Conservation (phyloP, 805 yeast species). For the Ogataea paradorogensis region DNA sequence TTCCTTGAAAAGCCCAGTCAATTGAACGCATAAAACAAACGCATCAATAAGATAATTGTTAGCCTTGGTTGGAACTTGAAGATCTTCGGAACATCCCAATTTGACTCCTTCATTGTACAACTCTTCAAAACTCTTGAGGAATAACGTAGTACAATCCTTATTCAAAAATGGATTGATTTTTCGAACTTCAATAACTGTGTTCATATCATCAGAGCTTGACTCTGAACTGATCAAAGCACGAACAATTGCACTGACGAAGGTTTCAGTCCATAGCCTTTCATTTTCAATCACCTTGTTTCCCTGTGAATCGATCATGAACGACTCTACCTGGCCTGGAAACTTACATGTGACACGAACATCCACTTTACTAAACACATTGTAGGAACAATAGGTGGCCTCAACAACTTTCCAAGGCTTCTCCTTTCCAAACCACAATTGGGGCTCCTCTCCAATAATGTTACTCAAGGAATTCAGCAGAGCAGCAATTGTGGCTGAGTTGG, state of each 20-base stretch:
- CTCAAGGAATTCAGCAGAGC: slow-evolving; percentile 69
- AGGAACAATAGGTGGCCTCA: slow-evolving; percentile 66
- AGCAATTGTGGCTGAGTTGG: slow-evolving; percentile 74
- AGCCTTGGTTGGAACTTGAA: slow-evolving; percentile 62
- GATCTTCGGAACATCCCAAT: slow-evolving; percentile 62
- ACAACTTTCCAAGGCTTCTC: slow-evolving; percentile 65
- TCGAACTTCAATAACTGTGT: slow-evolving; percentile 77
- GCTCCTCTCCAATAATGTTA: slow-evolving; percentile 55
- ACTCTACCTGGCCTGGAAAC: slow-evolving; percentile 71
- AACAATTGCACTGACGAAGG: slow-evolving; percentile 67
- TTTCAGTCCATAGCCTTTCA: slow-evolving; percentile 55
- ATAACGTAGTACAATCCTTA: slow-evolving; percentile 46
- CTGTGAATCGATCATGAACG: slow-evolving; percentile 45
- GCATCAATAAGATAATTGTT: slow-evolving; percentile 76
- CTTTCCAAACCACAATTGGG: slow-evolving; percentile 81
- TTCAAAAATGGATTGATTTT: slow-evolving; percentile 70
- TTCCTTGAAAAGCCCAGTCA: slow-evolving; percentile 61
- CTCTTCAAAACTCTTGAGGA: slow-evolving; percentile 61
- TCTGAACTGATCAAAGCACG: slow-evolving; percentile 67
- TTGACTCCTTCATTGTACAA: slow-evolving; percentile 65
- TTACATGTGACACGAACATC: slow-evolving; percentile 73
- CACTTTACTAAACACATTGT: slow-evolving; percentile 56
- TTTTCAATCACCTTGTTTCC: slow-evolving; percentile 54
- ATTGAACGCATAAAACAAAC: slow-evolving; percentile 56
- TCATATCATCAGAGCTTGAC: slow-evolving; percentile 68